A percentile compares a stretch with the other conserved stretches of the same genome.
Conservation (phyloP, 805 yeast species). For the Dipodascus albidus region DNA sequence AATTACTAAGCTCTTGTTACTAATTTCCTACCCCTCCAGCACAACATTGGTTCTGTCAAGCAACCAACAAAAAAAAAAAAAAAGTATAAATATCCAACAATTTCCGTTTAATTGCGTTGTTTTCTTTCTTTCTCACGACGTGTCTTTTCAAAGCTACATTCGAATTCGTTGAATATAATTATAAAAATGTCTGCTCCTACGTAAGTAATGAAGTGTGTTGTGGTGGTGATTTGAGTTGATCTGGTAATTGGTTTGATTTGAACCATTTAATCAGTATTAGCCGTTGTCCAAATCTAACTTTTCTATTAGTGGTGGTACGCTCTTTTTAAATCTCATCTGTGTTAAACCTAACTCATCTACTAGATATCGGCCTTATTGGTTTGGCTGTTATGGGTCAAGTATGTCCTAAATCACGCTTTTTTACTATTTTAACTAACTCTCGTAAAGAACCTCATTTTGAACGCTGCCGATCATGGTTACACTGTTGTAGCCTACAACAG, state of each 20-base stretch:
- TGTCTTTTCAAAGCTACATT: not conserved
- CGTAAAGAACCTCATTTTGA: conserved; percentile 73
- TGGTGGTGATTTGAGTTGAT: not conserved
- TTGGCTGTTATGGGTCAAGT: conserved; percentile 93
- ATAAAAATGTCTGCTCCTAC: conserved; percentile 8
- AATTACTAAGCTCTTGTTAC: not conserved
- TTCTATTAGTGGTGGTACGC: not conserved
- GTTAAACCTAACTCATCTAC: not conserved
- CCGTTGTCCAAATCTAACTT: not conserved
- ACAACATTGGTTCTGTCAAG: not conserved
- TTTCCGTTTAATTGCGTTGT: not conserved
- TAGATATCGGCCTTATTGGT: conserved; percentile 96
- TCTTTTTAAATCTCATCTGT: not conserved
- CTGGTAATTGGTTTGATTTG: not conserved
- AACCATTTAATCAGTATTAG: not conserved
- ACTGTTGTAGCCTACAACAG: conserved; percentile 98
- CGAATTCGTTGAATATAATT: not conserved
- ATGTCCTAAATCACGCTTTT: conserved; percentile 29
- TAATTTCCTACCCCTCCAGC: conserved; percentile 1
- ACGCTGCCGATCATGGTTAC: conserved; percentile 98
- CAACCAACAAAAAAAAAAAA: not conserved
- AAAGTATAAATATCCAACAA: not conserved
- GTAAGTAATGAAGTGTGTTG: conserved; percentile 1
- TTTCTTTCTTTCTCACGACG: not conserved
- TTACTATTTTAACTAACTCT: not conserved